Evolutionary conservation across 768 basidiomycete genomes (phyloP).

Genomic region (Trametes cubensis): DNA sequence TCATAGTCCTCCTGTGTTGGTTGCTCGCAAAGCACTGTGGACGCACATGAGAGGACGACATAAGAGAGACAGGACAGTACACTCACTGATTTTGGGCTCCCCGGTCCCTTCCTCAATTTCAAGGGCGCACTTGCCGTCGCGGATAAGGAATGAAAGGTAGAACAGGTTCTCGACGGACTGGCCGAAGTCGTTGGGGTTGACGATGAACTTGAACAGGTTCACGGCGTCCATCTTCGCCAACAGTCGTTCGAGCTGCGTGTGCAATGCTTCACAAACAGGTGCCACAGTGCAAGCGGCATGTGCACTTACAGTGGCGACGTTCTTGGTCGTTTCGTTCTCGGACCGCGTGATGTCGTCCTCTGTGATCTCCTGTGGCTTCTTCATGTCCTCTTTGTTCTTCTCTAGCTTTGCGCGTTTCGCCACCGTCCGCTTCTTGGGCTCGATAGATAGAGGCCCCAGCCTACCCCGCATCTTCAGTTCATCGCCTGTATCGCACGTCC

Average conservation of each 20-base stretch:
- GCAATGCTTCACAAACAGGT: neutral
- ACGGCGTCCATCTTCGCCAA: conserved; percentile 54
- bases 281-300: neutral
- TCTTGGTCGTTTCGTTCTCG: conserved; percentile 88
- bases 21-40: conserved; percentile 61
- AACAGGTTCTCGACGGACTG: conserved; percentile 98
- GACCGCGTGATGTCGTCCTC: conserved; percentile 84
- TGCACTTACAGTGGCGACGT: conserved; percentile 66
- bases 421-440: conserved; percentile 74
- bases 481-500: neutral
- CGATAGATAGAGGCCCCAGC: conserved; percentile 88
- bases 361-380: conserved; percentile 76
- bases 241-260: conserved; percentile 59
- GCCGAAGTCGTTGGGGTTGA: conserved; percentile 89
- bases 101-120: conserved; percentile 63
- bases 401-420: conserved; percentile 69
- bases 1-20: conserved; percentile 66
- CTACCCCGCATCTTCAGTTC: conserved; percentile 46
- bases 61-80: too few species aligned
- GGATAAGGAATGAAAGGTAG: conserved; percentile 90
- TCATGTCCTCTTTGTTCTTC: conserved; percentile 68
- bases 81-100: conserved; percentile 72
- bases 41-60: too few species aligned
- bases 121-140: conserved; percentile 79
- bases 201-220: conserved; percentile 84